Evolutionary conservation across 225 moss, liverwort and hornwort genomes (phyloP), one percentile per base, ranked within the genome.

Genomic region (Physcomitrellopsis africana): DNA sequence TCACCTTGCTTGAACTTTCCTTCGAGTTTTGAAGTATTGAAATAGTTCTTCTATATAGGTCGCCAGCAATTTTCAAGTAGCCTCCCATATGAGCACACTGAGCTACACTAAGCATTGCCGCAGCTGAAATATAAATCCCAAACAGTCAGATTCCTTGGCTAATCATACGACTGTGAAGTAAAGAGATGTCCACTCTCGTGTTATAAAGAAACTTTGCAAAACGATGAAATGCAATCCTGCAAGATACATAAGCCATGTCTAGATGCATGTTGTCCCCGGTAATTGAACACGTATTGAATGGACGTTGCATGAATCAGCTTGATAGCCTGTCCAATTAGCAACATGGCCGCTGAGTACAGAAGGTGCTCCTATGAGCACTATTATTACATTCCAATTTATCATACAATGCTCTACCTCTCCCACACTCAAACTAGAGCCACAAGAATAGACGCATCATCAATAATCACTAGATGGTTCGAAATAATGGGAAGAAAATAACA

Each of bases 81-180:
- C 90, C 94, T 67, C 86, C 83, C 65, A 87, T 82, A 61, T 96
- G 92, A 73, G 92, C 89, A 86, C 89, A 91, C 79, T 96, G 85
- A 67, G 92, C 94, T 60, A 96, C 51, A 66, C 96, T 88, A 64
- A 96, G 60, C 64, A 92, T 65, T 20, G 89, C 96, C 32, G 89
- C 91, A 89, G 89, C 96, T 93, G 87, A 80, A 69, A 80, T 23
- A 74, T 37, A 82, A 77, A 63, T 52, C 47, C 51, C 68, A 19
- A 64, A 51, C 64, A 59, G 42, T 79, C 74, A 79, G 64, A 44
- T 51, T 76, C 73, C 64, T 51, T 22, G 76, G 72, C 59, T 68
- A 43, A 49, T 56, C 55, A 51, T 44, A 57, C 48, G 55, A 13
- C 42, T 42, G 67, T 26, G 32, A 75, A 60, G 22, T 43, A 51